Conservation (phyloP, 768 basidiomycete species). For the Russula dissimulans region DNA sequence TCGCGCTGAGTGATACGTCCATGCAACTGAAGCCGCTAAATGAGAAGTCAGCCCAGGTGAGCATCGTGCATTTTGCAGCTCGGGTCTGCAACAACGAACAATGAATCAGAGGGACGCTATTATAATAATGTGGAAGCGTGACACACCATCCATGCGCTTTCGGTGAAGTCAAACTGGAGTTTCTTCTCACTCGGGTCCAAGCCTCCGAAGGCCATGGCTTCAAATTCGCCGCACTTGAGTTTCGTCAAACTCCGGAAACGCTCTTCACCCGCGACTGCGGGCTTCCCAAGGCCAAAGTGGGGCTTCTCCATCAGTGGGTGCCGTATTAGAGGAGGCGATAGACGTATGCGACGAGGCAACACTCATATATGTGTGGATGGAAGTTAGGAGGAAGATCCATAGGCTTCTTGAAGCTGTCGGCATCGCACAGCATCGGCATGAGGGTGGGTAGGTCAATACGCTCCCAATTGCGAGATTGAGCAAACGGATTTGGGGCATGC, state of each 20-base stretch:
- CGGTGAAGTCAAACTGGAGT: constrained; percentile 88
- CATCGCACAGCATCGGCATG: constrained; percentile 57
- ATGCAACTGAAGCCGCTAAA: too few species aligned
- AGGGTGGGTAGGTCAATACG: constrained; percentile 55
- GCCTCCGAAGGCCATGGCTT: constrained; percentile 68
- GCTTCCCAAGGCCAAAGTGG: constrained; percentile 24
- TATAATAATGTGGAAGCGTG: constrained; percentile 24
- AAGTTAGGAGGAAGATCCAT: constrained; percentile 59
- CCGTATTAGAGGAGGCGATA: constrained; percentile 24
- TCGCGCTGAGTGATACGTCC: too few species aligned
- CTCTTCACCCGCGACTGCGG: constrained; percentile 43
- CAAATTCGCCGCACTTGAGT: constrained; percentile 88
- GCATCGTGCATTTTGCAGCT: constrained; percentile 61
- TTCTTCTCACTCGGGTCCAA: constrained; percentile 50
- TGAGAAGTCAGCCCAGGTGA: too few species aligned
- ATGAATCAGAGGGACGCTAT: neutral
- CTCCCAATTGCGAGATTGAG: constrained; percentile 71
- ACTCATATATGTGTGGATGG: constrained; percentile 30
- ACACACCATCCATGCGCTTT: constrained; percentile 65
- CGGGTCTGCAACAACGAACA: constrained; percentile 33
- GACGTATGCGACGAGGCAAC: constrained; percentile 26
- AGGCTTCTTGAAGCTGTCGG: constrained; percentile 66
- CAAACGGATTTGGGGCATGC: constrained; percentile 34
- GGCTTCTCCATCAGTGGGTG: neutral
- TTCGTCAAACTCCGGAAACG: constrained; percentile 77